phyloP scores from a whole-genome alignment of 768 basidiomycete genomes.

The Hygrocybe punicea region DNA sequence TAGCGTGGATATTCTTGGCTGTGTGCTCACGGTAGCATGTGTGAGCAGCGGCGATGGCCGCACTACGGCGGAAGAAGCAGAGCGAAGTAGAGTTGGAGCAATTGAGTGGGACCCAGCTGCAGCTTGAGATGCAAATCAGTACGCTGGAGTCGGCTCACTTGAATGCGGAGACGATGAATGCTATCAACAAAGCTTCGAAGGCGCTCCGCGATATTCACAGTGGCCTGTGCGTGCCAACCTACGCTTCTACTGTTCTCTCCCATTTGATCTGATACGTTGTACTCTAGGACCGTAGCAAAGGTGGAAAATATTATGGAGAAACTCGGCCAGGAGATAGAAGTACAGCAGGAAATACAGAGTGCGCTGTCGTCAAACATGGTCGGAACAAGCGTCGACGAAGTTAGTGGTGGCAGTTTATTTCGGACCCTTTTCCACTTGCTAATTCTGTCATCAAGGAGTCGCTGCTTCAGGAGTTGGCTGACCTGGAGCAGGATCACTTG shows the following conservation, averaged over 20 bases:
- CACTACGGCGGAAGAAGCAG: conserved; percentile 90
- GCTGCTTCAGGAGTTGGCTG: conserved; percentile 74
- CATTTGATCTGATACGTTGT: neutral
- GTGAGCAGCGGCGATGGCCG: conserved; percentile 77
- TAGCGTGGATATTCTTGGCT: neutral
- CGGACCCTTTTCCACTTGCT: conserved; percentile 1
- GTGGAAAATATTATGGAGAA: conserved; percentile 87
- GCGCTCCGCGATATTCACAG: conserved; percentile 89
- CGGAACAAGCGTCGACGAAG: conserved; percentile 68
- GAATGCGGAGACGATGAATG: conserved; percentile 95
- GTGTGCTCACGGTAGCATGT: neutral
- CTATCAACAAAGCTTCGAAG: conserved; percentile 93
- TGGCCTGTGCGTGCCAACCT: conserved; percentile 62
- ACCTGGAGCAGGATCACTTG: conserved; percentile 84
- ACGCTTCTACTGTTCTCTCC: neutral
- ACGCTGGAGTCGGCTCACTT: conserved; percentile 96
- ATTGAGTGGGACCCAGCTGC: conserved; percentile 79
- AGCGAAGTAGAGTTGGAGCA: conserved; percentile 84
- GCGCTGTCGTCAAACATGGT: conserved; percentile 73
- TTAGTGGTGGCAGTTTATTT: conserved; percentile 30
- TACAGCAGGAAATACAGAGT: conserved; percentile 89
- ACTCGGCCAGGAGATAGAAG: conserved; percentile 86
- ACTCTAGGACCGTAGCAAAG: conserved; percentile 70
- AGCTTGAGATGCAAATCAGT: conserved; percentile 94
- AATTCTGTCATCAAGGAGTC: conserved; percentile 53